These are phyloP conservation scores for Sicyos edulis DNA, from an alignment of 306 rosid genomes.

Conservation along the genomic window DNA sequence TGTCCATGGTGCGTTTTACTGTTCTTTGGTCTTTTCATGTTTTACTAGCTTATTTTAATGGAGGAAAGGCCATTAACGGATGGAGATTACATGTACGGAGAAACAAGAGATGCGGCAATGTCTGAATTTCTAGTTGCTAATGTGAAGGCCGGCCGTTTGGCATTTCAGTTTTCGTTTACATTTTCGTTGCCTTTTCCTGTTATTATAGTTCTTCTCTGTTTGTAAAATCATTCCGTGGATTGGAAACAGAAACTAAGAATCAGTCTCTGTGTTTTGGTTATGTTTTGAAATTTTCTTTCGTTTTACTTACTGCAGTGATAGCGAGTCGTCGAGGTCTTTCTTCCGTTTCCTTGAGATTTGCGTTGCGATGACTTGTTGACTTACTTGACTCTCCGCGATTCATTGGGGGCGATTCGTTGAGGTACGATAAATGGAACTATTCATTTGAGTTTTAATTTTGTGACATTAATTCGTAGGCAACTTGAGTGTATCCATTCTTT, in stretches of 20 bases:
- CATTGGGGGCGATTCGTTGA: conserved; percentile 15
- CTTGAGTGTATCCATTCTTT: too few species aligned
- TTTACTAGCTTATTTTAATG: neutral
- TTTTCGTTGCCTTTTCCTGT: neutral
- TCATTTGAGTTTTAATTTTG: too few species aligned
- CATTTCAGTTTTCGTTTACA: neutral
- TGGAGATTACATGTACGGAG: neutral
- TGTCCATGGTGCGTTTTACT: neutral
- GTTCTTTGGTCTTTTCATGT: neutral
- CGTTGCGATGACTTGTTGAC: conserved; percentile 21
- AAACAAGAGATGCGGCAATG: neutral
- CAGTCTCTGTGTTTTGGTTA: neutral
- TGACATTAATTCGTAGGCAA: too few species aligned
- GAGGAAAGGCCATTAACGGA: neutral
- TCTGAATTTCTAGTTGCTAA: neutral
- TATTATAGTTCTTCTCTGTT: neutral
- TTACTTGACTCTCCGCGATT: conserved; percentile 10
- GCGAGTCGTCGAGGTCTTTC: too few species aligned
- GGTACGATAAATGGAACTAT: conserved; percentile 3
- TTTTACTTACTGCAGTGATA: neutral
- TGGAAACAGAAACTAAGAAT: neutral
- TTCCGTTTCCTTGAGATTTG: conserved; percentile 13
- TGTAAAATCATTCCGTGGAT: neutral
- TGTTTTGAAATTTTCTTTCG: neutral
- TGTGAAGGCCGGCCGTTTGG: neutral